Evolutionary conservation across 768 basidiomycete species (phyloP).

Genomic region (Cystobasidium onofrii): DNA sequence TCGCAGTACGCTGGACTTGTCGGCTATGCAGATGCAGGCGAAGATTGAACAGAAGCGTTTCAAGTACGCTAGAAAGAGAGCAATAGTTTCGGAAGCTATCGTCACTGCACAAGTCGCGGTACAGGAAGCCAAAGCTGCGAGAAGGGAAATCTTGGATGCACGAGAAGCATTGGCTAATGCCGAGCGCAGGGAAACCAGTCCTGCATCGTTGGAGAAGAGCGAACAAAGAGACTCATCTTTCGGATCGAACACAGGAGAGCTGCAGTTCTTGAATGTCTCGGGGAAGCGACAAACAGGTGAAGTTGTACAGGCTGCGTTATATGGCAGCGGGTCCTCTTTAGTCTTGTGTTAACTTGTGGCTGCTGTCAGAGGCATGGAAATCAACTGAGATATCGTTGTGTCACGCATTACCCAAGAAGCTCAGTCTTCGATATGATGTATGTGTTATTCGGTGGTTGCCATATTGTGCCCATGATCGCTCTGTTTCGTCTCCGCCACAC

Average conservation of each 20-base stretch:
- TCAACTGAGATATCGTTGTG: too few species aligned
- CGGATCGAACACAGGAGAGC: neutral
- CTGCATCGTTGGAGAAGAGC: neutral
- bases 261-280: neutral
- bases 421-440: too few species aligned
- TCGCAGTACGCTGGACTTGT: neutral
- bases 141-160: neutral
- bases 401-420: too few species aligned
- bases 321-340: neutral
- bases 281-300: neutral
- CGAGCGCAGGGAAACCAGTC: neutral
- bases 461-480: too few species aligned
- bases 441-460: too few species aligned
- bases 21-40: neutral
- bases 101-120: neutral
- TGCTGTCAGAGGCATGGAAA: too few species aligned
- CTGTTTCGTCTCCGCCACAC: too few species aligned
- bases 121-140: neutral
- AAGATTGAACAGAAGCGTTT: neutral
- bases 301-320: neutral
- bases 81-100: neutral
- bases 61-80: neutral
- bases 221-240: neutral
- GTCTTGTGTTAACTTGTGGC: neutral
- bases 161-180: neutral